Evolutionary conservation across 306 rosid species (phyloP).

Genomic region (Sesbania bispinosa): DNA sequence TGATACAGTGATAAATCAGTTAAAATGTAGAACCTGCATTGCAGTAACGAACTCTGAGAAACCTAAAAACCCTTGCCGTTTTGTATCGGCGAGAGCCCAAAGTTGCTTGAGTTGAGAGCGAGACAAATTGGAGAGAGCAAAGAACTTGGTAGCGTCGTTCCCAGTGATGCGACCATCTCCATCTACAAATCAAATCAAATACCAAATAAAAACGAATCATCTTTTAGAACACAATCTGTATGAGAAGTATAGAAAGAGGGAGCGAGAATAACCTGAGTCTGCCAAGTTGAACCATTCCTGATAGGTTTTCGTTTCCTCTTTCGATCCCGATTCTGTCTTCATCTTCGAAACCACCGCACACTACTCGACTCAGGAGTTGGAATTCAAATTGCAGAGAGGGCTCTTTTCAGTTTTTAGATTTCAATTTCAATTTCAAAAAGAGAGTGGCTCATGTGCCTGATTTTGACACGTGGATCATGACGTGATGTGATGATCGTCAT

Average conservation of each 20-base stretch:
- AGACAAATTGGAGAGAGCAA: constrained; percentile 76
- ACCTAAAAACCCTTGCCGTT: constrained; percentile 71
- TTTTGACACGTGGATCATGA: constrained; percentile 5
- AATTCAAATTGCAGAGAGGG: constrained; percentile 22
- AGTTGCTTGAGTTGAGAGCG: constrained; percentile 86
- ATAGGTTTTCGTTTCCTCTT: constrained; percentile 50
- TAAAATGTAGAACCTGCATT: constrained; percentile 58
- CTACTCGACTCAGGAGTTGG: background rate
- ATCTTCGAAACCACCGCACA: constrained; percentile 22
- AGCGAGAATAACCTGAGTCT: constrained; percentile 59
- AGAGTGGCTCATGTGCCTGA: background rate
- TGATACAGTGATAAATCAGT: background rate
- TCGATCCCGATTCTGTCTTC: constrained; percentile 51
- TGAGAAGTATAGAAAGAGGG: background rate
- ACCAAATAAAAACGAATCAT: background rate
- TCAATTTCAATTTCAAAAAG: no score
- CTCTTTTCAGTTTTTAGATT: background rate
- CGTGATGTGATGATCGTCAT: background rate
- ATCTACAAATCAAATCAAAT: constrained; percentile 35
- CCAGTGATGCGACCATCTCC: constrained; percentile 83
- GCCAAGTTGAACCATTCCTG: constrained; percentile 80
- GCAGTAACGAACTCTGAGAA: constrained; percentile 70
- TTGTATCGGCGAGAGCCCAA: constrained; percentile 82
- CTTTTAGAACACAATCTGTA: background rate
- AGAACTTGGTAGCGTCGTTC: constrained; percentile 74